These are phyloP conservation scores for Colletotrichum cordylinicola DNA, from an alignment of 2,329 filamentous ascomycete species.

Conservation along the genomic window DNA sequence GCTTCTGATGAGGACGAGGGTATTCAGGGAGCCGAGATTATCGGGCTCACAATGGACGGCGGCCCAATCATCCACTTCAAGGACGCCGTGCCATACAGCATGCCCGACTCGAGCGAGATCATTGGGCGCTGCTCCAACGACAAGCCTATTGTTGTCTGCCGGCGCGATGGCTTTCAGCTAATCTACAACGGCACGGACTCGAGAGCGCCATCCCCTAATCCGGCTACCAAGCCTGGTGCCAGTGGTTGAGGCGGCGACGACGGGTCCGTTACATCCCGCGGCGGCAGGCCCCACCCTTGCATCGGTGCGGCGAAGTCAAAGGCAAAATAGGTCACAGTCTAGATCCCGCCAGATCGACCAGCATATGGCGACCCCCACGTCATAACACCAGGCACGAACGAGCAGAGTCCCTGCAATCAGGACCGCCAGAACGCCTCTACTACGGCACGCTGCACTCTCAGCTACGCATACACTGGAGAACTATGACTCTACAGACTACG, in stretches of 20 bases:
- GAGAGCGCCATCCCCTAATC: constrained; percentile 13
- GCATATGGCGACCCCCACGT: constrained; percentile 4
- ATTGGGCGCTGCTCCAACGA: constrained; percentile 40
- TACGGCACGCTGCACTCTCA: not conserved
- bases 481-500: not conserved
- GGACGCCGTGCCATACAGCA: constrained; percentile 33
- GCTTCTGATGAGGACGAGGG: constrained; percentile 34
- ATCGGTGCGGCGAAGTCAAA: constrained; percentile 20
- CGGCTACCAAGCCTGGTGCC: not conserved
- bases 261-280: constrained; percentile 6
- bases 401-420: constrained; percentile 14
- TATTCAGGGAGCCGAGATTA: constrained; percentile 36
- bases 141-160: constrained; percentile 44
- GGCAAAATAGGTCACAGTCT: constrained; percentile 6
- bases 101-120: constrained; percentile 38
- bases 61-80: constrained; percentile 52
- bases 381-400: constrained; percentile 15
- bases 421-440: not conserved
- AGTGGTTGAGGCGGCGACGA: constrained; percentile 3
- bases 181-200: constrained; percentile 25
- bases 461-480: not conserved
- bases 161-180: constrained; percentile 38
- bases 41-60: constrained; percentile 51
- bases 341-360: constrained; percentile 11
- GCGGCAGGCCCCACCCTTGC: constrained; percentile 15